phyloP scores from a whole-genome alignment of 2,329 filamentous ascomycete species.

The Neofusicoccum ribis region DNA sequence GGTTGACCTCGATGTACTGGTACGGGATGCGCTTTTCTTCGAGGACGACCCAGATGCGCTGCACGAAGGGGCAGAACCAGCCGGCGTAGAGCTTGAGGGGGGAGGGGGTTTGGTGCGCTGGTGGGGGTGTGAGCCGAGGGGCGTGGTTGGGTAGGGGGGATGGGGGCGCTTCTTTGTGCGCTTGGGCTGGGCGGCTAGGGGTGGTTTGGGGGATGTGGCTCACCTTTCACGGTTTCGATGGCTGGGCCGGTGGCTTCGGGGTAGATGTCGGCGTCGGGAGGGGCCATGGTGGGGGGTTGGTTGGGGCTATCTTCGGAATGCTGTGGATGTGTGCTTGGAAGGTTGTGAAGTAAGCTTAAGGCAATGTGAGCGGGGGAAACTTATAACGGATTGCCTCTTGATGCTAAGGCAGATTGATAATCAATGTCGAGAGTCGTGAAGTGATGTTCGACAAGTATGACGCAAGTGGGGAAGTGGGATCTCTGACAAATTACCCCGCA shows the following conservation, averaged over 20 bases:
- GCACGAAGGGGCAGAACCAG: conserved; percentile 71
- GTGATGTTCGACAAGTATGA: conserved; percentile 4
- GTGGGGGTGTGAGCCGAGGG: too few species aligned
- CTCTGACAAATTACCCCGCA: conserved; percentile 10
- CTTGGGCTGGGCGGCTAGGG: too few species aligned
- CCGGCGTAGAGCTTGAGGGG: too few species aligned
- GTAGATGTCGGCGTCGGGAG: conserved; percentile 29
- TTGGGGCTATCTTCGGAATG: too few species aligned
- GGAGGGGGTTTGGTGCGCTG: conserved; percentile 38
- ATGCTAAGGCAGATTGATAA: neutral
- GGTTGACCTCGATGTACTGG: conserved; percentile 71
- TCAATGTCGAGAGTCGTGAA: neutral
- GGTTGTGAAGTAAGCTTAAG: neutral
- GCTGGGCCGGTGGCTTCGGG: conserved; percentile 37
- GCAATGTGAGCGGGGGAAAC: too few species aligned
- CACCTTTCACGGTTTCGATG: conserved; percentile 29
- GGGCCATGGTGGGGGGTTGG: neutral
- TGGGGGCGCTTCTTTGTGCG: neutral
- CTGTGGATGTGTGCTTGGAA: neutral
- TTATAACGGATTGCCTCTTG: neutral
- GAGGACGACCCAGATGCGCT: conserved; percentile 71
- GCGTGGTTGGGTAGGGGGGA: too few species aligned
- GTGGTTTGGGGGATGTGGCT: conserved; percentile 18
- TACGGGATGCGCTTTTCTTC: conserved; percentile 73
- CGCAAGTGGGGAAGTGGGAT: neutral